Base-by-base conservation (phyloP, 2,329 filamentous ascomycete species). In the Ophiosphaerella narmari region DNA sequence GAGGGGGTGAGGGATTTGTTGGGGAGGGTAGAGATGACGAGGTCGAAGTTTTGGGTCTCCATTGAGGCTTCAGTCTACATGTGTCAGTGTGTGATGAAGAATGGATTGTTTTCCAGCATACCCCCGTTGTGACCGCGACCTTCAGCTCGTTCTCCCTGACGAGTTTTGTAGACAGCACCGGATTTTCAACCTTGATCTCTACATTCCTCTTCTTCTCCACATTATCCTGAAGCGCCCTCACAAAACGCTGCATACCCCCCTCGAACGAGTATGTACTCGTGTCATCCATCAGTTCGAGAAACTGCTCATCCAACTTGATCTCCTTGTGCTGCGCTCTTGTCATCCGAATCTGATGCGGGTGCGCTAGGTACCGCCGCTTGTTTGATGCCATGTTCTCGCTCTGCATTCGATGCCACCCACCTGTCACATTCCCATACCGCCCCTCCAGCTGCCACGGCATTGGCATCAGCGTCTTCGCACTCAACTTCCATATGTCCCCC, bases 401-500 rank as follows among this genome's bases (percentile, higher is more conserved):
- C 32, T 67, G 58, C 46, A 64, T 50, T 21, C 54, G 44, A 26
- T 61, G 47, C 33, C 59, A 56, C 2, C 67, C 68, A 7, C 55
- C 60, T 3, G 62, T 34, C 0, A 63, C 50, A 43, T 59, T 62
- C 8, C 77, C 77, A 37, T 71, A 68, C n/a, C 65, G 52, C 6
- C 57, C 67, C 53, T 86, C 82, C 48, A 80, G 73, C n/a, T 80
- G 56, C 66, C 78, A 79, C 0, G 77, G 48, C 23, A 73, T 59
- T 8, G 86, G 75, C 34, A 87, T 68, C 35, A 89, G 77, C 43
- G 84, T 85, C 60, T 84, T 85, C 40, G 84, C 85, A 72, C 91
- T 96, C 43, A 97, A 78, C 67, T 87, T 82, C 70, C 89, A 85
- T 40, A 96, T 84, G 73, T 97, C 89, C 5, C 94, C 94, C 18